Evolutionary conservation across 441 rosid genomes (phyloP), one percentile per base, ranked within the genome.

Genomic region (Populus hybrid): DNA sequence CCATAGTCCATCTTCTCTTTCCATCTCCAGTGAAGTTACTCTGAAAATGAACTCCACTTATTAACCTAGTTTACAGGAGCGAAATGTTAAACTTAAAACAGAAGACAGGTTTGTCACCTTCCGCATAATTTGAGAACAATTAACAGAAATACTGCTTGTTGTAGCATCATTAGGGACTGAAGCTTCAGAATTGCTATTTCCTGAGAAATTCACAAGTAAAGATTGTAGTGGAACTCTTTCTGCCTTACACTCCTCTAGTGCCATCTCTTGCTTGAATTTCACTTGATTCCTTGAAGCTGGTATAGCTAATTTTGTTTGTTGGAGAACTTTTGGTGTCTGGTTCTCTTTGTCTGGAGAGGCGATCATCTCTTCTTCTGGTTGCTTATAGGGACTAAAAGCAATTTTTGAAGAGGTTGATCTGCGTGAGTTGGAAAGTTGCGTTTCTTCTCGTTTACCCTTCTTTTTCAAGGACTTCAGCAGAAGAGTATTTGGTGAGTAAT

Each of bases 1-100:
- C 88, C 90, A 95, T 85, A 66, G 85, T 90, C 97, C 98, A 94
- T 72, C 78, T 86, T 83, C 79, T 89, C 78, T 77, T 90, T 77
- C 77, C 83, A 78, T 82, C 79, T 74, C 75, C 85, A 81, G 65
- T 79, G 57, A 83, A 82, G 64, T 84, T 80, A 61, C 76, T 79
- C 97, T 91, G 87, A 76, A 81, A 73, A 79, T 50, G 10, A 67
- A 66, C 59, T 46, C 72, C 23, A 21, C 10, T 83, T 69, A 77
- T 5, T 18, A 67, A 54, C 63, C 32, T 36, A 26, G 3, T 35
- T 34, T 2, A 73, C 23, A n/a, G n/a, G 14, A 80, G 68, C 14
- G 23, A 73, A 12, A 26, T 2, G 1, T 28, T 67, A 8, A 61
- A 23, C 16, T 23, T 26, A 34, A 57, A 35, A 89, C 89, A 67